Base-by-base conservation (phyloP, 176 grass and related monocot genomes). In the Musa troglodytarum region DNA sequence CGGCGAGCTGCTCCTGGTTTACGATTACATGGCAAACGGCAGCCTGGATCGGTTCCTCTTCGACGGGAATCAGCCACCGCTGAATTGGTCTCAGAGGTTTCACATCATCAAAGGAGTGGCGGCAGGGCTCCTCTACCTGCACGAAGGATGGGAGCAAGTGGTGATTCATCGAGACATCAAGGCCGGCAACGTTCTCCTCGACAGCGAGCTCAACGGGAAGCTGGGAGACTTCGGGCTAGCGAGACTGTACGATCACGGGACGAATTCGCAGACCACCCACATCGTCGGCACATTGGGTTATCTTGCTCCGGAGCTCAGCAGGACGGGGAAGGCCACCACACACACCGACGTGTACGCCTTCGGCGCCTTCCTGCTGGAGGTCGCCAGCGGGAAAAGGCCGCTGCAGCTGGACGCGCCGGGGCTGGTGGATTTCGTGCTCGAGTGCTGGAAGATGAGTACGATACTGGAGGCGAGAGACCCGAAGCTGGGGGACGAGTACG, bases 1-100 rank as follows among this genome's bases (percentile, higher is more conserved):
- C 13, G 71, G 74, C 13, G 85, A 87, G 26, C 81, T 83, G 52
- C 3, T 87, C 14, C 54, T 87, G 49, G 81, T 87, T 28, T 87
- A 87, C 54, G 85, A 87, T 19, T 83, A 80, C 81, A 87, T 87
- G 85, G 65, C 78, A 15, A 88, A 88, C 43, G 81, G 81, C 71
- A 84, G 82, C 68, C 74, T 88, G 25, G 73, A 84, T 23, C 56
- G 51, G 67, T 83, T 50, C 56, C 73, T 88, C 9, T 88, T 88
- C 64, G 62, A 69, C 0, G 9, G 70, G 26, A 58, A 54, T 26
- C 56, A 13, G 23, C 26, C 52, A 24, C 57, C 34, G 8, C 55
- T 82, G 23, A 79, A 49, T 72, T 86, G 86, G 86, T 13, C 58
- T 34, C 54, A 55, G 77, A 78, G 86, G 72, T 88, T 63, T 50